Evolutionary conservation across 2,329 filamentous ascomycete species (phyloP).

Genomic region (Xylaria sp.): DNA sequence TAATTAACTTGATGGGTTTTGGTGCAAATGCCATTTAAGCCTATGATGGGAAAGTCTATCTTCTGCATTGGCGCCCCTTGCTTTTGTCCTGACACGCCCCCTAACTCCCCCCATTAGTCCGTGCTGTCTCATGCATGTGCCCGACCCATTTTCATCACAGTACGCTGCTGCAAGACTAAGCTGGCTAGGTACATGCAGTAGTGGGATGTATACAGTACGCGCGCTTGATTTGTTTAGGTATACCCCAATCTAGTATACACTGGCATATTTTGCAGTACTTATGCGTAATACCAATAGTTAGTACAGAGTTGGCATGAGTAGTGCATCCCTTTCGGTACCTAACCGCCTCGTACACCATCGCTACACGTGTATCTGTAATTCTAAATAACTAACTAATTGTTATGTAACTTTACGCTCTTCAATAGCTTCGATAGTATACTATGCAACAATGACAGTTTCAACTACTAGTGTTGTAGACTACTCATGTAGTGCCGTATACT

Average conservation of each 20-base stretch:
- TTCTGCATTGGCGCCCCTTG: slow-evolving; percentile 38
- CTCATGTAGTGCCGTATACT: too few species aligned
- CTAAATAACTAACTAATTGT: too few species aligned
- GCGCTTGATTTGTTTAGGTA: background rate
- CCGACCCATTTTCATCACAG: background rate
- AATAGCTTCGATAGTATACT: too few species aligned
- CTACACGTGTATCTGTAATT: too few species aligned
- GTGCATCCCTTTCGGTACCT: too few species aligned
- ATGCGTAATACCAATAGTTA: background rate
- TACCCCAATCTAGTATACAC: background rate
- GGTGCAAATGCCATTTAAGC: slow-evolving; percentile 44
- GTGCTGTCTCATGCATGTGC: slow-evolving; percentile 7
- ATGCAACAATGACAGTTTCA: too few species aligned
- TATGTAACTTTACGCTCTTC: too few species aligned
- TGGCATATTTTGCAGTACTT: background rate
- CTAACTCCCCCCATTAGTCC: background rate
- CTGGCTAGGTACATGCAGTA: slow-evolving; percentile 11
- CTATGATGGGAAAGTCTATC: slow-evolving; percentile 43
- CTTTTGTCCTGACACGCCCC: slow-evolving; percentile 21
- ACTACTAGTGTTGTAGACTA: too few species aligned
- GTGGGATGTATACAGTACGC: background rate
- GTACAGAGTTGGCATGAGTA: too few species aligned
- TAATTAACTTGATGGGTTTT: slow-evolving; percentile 39
- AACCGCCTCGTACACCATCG: background rate
- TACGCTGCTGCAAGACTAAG: background rate